Percentiles rank a stretch among this genome's conserved stretches.
Evolutionary conservation across 345 rosid species (phyloP).

Genomic region (Eucalyptus cladocalyx): DNA sequence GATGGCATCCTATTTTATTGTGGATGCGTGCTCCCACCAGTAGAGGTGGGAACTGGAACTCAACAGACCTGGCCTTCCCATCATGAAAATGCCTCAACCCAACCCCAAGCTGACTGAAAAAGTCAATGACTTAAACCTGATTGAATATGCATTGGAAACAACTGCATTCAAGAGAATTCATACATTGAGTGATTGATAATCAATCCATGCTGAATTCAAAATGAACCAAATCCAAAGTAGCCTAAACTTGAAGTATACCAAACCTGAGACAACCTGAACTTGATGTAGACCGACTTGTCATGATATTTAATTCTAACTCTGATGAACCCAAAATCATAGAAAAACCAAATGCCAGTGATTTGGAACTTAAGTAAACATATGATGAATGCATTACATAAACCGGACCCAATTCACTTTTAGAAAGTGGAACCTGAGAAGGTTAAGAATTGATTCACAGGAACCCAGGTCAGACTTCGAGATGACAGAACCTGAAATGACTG

Average conservation of each 20-base stretch:
- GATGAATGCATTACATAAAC: neutral
- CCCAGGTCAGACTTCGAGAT: neutral
- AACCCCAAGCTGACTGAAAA: neutral
- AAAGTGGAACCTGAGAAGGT: neutral
- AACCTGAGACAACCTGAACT: neutral
- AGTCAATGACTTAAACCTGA: neutral
- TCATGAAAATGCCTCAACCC: neutral
- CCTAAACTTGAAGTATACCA: neutral
- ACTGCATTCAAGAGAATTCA: neutral
- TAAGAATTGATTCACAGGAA: neutral
- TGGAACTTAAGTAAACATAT: neutral
- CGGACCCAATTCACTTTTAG: neutral
- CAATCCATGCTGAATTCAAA: neutral
- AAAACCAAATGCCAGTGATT: neutral
- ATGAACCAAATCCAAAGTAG: neutral
- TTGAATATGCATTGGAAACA: neutral
- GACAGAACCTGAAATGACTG: neutral
- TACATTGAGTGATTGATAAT: neutral
- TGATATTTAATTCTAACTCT: neutral
- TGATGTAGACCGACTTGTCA: neutral
- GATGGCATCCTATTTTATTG: neutral
- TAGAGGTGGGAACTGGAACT: neutral
- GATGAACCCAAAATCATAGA: neutral
- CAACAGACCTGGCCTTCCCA: neutral
- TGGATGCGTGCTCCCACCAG: accelerated